A percentile compares a stretch with the other conserved stretches of the same genome.
Evolutionary conservation across 495 filamentous ascomycete genomes (phyloP).

Genomic region (Chaetomium cochliodes): DNA sequence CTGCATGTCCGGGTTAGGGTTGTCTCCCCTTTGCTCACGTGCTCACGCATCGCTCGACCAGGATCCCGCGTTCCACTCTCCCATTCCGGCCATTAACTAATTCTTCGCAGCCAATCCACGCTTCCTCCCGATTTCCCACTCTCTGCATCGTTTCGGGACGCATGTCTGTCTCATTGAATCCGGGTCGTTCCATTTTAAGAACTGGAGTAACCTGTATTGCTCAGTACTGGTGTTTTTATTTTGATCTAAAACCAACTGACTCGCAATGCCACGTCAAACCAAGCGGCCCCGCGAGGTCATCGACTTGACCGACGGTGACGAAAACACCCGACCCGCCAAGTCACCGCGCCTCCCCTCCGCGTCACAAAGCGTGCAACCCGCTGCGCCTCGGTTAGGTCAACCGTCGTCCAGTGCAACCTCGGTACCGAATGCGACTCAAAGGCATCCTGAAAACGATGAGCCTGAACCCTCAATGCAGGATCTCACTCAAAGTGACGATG

Average conservation of each 20-base stretch:
- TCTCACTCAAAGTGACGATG: conserved; percentile 52
- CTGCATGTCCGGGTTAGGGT: conserved; percentile 9
- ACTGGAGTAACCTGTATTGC: not conserved
- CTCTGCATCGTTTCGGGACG: not conserved
- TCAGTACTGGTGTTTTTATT: not conserved
- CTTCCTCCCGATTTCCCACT: not conserved
- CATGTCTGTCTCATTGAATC: not conserved
- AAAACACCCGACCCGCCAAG: conserved; percentile 16
- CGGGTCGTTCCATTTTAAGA: not conserved
- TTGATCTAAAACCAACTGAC: not conserved
- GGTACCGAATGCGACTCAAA: not conserved
- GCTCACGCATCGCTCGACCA: conserved; percentile 1
- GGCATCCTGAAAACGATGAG: conserved; percentile 24
- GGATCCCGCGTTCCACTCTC: not conserved
- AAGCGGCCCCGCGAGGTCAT: conserved; percentile 13
- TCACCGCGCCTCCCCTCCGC: conserved; percentile 17
- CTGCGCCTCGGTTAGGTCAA: not conserved
- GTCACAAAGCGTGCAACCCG: not conserved
- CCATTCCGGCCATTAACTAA: not conserved
- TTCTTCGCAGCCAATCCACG: not conserved
- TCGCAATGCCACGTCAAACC: conserved; percentile 12
- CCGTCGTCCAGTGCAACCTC: not conserved
- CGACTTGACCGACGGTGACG: conserved; percentile 2
- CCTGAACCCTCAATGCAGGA: conserved; percentile 51
- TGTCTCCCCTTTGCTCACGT: not conserved